These are phyloP conservation scores for Mucor lusitanicus DNA, from an alignment of 371 early-diverging fungal genomes.

Conservation along the genomic window DNA sequence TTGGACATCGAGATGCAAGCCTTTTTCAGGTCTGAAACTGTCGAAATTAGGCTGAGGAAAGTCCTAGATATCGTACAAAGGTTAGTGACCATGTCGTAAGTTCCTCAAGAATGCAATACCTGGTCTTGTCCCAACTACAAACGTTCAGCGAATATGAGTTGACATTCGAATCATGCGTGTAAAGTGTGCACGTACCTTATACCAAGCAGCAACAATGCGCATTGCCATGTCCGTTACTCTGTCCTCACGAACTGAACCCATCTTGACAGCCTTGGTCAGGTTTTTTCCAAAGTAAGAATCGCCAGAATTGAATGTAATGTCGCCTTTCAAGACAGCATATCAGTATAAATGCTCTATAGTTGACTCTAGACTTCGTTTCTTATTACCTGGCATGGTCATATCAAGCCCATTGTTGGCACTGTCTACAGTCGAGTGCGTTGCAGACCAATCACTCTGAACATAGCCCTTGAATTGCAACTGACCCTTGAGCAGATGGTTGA, in stretches of 20 bases:
- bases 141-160: background rate
- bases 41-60: constrained; percentile 47
- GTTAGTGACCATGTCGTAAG: background rate
- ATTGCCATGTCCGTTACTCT: constrained; percentile 59
- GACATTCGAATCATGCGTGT: no score
- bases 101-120: background rate
- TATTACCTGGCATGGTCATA: constrained; percentile 65
- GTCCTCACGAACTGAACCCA: constrained; percentile 31
- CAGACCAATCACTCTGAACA: constrained; percentile 45
- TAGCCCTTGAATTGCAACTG: constrained; percentile 51
- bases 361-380: no score
- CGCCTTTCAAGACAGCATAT: background rate
- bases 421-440: constrained; percentile 34
- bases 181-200: constrained; percentile 34
- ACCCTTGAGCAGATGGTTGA: constrained; percentile 48
- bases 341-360: no score
- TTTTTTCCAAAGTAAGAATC: constrained; percentile 42
- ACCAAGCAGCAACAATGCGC: constrained; percentile 59
- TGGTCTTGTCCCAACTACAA: constrained; percentile 23
- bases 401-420: constrained; percentile 55
- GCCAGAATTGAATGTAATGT: constrained; percentile 33
- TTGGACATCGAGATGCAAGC: constrained; percentile 39
- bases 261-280: constrained; percentile 36
- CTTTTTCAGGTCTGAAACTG: constrained; percentile 26
- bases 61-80: constrained; percentile 4